Conservation (phyloP, 805 yeast genomes). For the Sugiyamaella americana region DNA sequence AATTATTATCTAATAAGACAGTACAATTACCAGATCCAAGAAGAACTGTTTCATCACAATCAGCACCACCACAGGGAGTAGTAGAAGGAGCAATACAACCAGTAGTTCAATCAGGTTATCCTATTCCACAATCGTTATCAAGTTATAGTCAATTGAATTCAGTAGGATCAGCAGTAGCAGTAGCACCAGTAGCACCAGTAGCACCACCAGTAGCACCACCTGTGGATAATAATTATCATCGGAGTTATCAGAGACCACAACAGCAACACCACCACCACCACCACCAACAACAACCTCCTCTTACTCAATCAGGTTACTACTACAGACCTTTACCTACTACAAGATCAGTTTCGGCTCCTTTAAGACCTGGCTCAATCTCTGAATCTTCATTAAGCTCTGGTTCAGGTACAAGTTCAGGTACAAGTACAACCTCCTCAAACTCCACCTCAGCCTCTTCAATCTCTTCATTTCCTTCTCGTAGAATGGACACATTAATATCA, state of each 20-base stretch:
- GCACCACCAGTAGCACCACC: constrained; percentile 2
- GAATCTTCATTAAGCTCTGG: background rate
- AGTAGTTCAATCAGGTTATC: background rate
- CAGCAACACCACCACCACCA: background rate
- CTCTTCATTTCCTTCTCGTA: background rate
- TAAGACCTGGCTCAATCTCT: background rate
- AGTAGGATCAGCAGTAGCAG: too few relatives aligned
- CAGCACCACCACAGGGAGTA: background rate
- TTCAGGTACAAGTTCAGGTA: background rate
- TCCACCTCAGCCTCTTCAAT: background rate
- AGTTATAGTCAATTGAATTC: background rate
- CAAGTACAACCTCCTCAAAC: background rate
- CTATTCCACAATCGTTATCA: background rate
- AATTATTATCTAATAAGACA: constrained; percentile 6
- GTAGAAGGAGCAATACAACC: background rate
- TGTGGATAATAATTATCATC: background rate
- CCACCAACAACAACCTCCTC: constrained; percentile 1
- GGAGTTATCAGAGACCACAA: background rate
- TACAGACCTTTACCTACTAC: background rate
- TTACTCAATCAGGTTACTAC: background rate
- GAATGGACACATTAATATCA: constrained; percentile 9
- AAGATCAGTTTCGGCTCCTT: background rate
- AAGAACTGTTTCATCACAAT: background rate
- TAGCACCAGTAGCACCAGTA: too few relatives aligned
- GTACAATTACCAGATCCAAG: background rate